Base-by-base conservation (phyloP, 768 basidiomycete genomes). In the Tulasnella sp. region DNA sequence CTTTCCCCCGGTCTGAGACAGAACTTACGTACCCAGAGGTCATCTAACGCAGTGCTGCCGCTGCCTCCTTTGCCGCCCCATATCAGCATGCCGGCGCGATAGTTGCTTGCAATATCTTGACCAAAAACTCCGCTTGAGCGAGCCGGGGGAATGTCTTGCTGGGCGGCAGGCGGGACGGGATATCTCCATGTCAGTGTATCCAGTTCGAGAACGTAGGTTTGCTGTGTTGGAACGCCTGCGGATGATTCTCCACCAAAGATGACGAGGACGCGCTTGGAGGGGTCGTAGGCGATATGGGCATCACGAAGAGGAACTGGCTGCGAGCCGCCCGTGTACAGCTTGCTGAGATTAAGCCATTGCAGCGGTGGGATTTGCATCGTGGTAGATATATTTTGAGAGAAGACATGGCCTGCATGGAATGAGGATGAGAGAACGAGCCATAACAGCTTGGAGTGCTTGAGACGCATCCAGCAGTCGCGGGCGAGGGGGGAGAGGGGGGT, bases 71-170 rank as follows among this genome's bases (percentile, higher is more conserved):
- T 88, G 36, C 93, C 93, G 29, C 93, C 93, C 70, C 91, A 86
- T 19, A 94, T 84, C 39, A 94, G 83, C 81, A 93, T 91, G 34
- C 89, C 91, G 75, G 87, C 87, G 52, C 93, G 92, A 81, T 93
- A 91, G 91, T 90, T 94, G 14, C 92, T 91, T 67, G 92, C 93
- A 78, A 87, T 88, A 84, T 94, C 93, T 29, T 85, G 83, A 6
- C 91, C 93, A 58, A 87, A 84, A 52, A 93, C 80, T 37, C 90
- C 88, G 6, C 39, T 70, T 19, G 39, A 74, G 0, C 71, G 45
- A 29, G 72, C 54, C 22, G 77, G 73, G 39, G 77, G 67, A 49
- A 77, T 54, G 76, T 64, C 52, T 87, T 87, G 82, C 88, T 90
- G 81, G 91, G 86, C 37, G 91, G 86, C 17, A 29, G 90, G 88